These are phyloP conservation scores for Stentor roeselii DNA, from an alignment of 73 alveolate genomes.

Conservation along the genomic window DNA sequence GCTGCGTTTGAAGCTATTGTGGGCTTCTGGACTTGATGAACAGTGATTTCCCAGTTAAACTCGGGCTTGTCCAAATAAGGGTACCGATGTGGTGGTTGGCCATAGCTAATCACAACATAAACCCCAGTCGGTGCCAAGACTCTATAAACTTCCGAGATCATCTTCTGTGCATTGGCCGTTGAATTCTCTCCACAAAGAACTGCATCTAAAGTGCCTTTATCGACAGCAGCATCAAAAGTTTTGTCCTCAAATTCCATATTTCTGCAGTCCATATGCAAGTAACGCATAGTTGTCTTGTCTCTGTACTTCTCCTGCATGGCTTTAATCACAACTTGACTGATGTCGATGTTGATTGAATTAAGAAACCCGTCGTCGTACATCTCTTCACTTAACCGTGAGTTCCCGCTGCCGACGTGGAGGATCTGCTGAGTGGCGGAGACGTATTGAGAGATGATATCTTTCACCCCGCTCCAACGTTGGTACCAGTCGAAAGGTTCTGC, in stretches of 20 bases:
- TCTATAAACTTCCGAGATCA: slow-evolving; percentile 87
- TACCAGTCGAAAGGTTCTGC: slow-evolving; percentile 98
- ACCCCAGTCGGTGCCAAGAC: slow-evolving; percentile 95
- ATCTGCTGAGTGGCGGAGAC: slow-evolving; percentile 83
- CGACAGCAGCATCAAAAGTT: slow-evolving; percentile 89
- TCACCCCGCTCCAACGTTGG: slow-evolving; percentile 89
- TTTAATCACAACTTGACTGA: slow-evolving; percentile 84
- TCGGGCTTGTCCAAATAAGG: slow-evolving; percentile 81
- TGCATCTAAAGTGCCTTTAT: slow-evolving; percentile 93
- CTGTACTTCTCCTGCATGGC: slow-evolving; percentile 91
- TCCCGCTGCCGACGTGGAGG: slow-evolving; percentile 94
- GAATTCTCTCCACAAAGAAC: slow-evolving; percentile 95
- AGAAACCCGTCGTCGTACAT: slow-evolving; percentile 96
- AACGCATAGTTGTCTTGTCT: slow-evolving; percentile 90
- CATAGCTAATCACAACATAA: slow-evolving; percentile 89
- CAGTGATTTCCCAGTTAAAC: slow-evolving; percentile 71
- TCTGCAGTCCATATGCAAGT: slow-evolving; percentile 88
- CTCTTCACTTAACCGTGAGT: slow-evolving; percentile 93
- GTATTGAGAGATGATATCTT: slow-evolving; percentile 84
- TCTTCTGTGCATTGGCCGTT: slow-evolving; percentile 85
- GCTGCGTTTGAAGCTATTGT: slow-evolving; percentile 76
- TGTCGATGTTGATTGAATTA: slow-evolving; percentile 90
- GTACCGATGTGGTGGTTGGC: slow-evolving; percentile 86
- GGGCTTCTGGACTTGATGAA: slow-evolving; percentile 92
- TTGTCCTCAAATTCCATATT: slow-evolving; percentile 82